A percentile compares a stretch with the other conserved stretches of the same genome.
Evolutionary conservation across 2,329 filamentous ascomycete genomes (phyloP).

Genomic region (Aspergillus flavus): DNA sequence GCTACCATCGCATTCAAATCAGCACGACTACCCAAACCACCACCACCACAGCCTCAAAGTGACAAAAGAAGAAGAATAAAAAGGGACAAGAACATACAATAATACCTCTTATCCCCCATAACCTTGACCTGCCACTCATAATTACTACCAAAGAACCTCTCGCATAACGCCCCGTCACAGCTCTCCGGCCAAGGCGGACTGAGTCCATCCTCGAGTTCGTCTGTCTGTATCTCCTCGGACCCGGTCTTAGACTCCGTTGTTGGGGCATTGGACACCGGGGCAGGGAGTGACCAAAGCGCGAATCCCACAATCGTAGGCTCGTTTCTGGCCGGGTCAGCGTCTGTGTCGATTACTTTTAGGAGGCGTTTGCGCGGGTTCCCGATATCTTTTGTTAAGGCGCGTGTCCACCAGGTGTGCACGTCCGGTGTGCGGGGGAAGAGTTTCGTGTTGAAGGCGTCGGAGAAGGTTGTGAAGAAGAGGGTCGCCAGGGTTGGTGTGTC

Average conservation of each 20-base stretch:
- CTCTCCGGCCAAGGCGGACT: constrained; percentile 17
- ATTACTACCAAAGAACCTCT: constrained; percentile 25
- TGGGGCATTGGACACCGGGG: not conserved
- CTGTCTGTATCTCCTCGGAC: not conserved
- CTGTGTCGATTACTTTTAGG: constrained; percentile 21
- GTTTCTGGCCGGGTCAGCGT: not conserved
- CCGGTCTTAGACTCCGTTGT: not conserved
- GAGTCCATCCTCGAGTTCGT: not conserved
- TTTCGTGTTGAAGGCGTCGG: constrained; percentile 19
- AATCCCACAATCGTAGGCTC: constrained; percentile 21
- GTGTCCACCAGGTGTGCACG: constrained; percentile 23
- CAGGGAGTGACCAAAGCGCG: constrained; percentile 27
- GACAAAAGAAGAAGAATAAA: not conserved
- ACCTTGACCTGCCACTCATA: constrained; percentile 13
- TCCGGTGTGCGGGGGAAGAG: constrained; percentile 30
- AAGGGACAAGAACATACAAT: constrained; percentile 23
- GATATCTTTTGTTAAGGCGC: constrained; percentile 5
- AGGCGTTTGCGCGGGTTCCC: constrained; percentile 2
- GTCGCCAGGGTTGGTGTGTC: constrained; percentile 23
- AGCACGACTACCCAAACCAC: not conserved
- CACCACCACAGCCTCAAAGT: not conserved
- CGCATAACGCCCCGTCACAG: constrained; percentile 23
- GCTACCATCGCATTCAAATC: constrained; percentile 14
- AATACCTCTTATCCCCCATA: constrained; percentile 27
- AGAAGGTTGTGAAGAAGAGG: constrained; percentile 29